Base-by-base conservation (phyloP, 306 rosid genomes). In the Rosa rugosa region DNA sequence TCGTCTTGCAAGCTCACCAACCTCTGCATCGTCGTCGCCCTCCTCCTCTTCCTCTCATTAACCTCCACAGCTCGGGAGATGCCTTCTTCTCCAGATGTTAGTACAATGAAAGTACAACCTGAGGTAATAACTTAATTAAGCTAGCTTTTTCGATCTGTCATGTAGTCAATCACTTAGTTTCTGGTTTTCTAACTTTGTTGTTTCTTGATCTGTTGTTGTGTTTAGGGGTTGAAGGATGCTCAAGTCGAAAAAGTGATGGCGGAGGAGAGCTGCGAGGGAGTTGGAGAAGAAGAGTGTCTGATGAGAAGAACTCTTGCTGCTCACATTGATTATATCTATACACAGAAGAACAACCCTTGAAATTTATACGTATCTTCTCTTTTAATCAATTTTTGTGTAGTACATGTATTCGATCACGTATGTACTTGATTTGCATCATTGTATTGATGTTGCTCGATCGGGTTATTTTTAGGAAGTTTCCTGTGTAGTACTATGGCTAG, bases 221-320 rank as follows among this genome's bases (percentile, higher is more conserved):
- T 0, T 60, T 27, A 62, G 71, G 71, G 36, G 17, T 65, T 78
- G 71, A 82, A 91, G 97, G 90, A 34, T 76, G 69, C 73, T 60
- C 92, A 83, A 49, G 81, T 80, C 11, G 85, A 82, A 22, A 82
- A 80, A 36, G 77, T 77, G 1, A 53, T 79, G 47, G 79, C 31
- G 77, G 97, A 90, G 71, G 91, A 89, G 67, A 81, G 72, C 65
- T 94, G 99, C 82, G 88, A 88, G 27, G 95, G 91, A 25, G 76
- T 84, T 76, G 89, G 75, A 3, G 89, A 88, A 88, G 93, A 91
- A 8, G 96, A 92, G 73, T 94, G 97, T 73, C 85, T 94, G 75
- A 87, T 89, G 92, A 86, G 97, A 84, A 92, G 94, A 87, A 92
- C 97, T 34, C 91, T 92, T 57, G 92, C 86, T 4, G 99, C 99